These are phyloP conservation scores for Zygotorulaspora chibaensis DNA, from an alignment of 805 yeast species.

Conservation along the genomic window DNA sequence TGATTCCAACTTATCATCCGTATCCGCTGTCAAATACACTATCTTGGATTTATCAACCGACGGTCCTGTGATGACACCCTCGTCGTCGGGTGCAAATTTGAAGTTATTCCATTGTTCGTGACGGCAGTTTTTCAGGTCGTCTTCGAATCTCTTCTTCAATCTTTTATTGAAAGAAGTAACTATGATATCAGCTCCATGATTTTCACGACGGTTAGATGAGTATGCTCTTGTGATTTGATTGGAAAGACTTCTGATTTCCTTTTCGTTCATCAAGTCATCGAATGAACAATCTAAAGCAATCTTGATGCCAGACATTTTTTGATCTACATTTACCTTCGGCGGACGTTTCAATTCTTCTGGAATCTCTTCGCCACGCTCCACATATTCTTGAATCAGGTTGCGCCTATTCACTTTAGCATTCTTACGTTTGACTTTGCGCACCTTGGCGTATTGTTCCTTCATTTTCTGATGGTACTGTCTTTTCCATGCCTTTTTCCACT, in stretches of 20 bases:
- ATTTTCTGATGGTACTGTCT: slow-evolving; percentile 56
- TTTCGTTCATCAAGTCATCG: slow-evolving; percentile 82
- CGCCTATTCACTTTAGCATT: slow-evolving; percentile 40
- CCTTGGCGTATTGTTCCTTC: slow-evolving; percentile 55
- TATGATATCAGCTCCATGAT: slow-evolving; percentile 51
- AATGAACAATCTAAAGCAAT: slow-evolving; percentile 85
- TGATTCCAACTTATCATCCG: slow-evolving; percentile 60
- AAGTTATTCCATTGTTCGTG: slow-evolving; percentile 68
- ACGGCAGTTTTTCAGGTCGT: slow-evolving; percentile 46
- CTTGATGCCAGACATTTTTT: slow-evolving; percentile 44
- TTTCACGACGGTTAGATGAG: slow-evolving; percentile 65
- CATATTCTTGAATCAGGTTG: slow-evolving; percentile 34
- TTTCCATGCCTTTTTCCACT: slow-evolving; percentile 72
- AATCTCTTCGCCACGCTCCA: slow-evolving; percentile 39
- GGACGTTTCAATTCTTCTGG: slow-evolving; percentile 39
- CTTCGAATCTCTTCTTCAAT: slow-evolving; percentile 65
- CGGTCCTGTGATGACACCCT: slow-evolving; percentile 33
- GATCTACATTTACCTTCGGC: slow-evolving; percentile 40
- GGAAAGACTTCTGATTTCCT: slow-evolving; percentile 63
- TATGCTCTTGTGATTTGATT: slow-evolving; percentile 80
- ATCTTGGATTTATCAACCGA: slow-evolving; percentile 39
- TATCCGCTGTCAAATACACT: slow-evolving; percentile 82
- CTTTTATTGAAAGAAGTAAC: slow-evolving; percentile 64
- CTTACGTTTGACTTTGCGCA: slow-evolving; percentile 53
- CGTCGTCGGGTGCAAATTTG: slow-evolving; percentile 42